Evolutionary conservation across 176 grass and related monocot species (phyloP).

Genomic region (Calamus simplicifolius): DNA sequence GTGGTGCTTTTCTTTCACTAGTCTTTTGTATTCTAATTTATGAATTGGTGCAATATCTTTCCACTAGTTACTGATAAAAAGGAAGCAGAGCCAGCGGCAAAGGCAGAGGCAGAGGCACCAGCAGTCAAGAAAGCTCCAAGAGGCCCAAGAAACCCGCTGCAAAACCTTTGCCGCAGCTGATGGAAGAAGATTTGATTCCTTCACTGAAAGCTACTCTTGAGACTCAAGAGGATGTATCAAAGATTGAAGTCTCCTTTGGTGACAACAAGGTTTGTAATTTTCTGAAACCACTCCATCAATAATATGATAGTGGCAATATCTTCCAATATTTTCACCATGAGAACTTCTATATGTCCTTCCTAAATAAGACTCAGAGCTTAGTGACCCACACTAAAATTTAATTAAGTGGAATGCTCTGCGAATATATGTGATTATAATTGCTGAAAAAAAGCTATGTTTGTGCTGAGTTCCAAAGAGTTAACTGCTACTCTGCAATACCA

Average conservation of each 20-base stretch:
- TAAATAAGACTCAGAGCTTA: no score
- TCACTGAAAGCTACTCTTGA: constrained; percentile 50
- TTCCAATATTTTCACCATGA: no score
- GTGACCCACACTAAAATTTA: no score
- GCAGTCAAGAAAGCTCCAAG: neutral
- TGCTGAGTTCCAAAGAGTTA: no score
- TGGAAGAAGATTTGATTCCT: constrained; percentile 89
- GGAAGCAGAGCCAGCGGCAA: constrained; percentile 30
- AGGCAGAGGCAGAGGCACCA: constrained; percentile 12
- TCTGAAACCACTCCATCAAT: neutral
- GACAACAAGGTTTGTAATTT: constrained; percentile 67
- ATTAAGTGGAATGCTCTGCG: no score
- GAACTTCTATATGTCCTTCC: no score
- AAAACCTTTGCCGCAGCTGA: constrained; percentile 78
- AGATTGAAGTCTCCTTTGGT: constrained; percentile 66
- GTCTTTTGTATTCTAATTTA: neutral
- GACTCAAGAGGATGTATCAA: constrained; percentile 60
- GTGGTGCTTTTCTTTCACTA: neutral
- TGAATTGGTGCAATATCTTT: constrained; percentile 23
- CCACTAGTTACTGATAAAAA: constrained; percentile 24
- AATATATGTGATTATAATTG: no score
- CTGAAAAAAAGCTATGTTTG: no score
- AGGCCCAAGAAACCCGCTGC: constrained; percentile 68
- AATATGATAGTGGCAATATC: no score
- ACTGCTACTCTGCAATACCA: no score